A percentile compares a stretch with the other conserved stretches of the same genome.
phyloP scores from a whole-genome alignment of 2,329 filamentous ascomycete genomes.

The Harringtonia aguacate region DNA sequence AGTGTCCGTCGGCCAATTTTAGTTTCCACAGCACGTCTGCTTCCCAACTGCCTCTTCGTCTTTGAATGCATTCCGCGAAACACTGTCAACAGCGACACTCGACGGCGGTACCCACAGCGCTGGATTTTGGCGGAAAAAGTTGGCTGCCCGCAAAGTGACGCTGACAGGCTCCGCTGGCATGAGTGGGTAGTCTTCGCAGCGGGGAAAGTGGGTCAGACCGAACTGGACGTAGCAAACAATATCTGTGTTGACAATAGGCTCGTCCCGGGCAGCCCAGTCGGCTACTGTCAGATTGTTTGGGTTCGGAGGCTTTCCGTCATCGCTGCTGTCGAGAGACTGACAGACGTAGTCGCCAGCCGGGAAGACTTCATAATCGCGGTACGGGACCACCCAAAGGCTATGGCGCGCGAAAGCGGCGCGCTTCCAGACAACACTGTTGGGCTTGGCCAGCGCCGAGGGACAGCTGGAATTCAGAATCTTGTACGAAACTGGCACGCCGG shows the following conservation, averaged over 20 bases:
- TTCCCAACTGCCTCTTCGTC: no score
- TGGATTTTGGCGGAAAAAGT: no score
- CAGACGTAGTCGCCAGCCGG: slow-evolving; percentile 81
- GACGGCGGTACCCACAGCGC: no score
- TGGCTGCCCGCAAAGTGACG: no score
- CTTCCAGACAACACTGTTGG: slow-evolving; percentile 77
- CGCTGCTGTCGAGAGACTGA: no score
- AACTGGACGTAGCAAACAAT: slow-evolving; percentile 49
- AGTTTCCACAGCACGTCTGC: no score
- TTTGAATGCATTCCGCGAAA: no score
- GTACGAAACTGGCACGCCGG: slow-evolving; percentile 73
- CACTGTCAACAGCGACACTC: no score
- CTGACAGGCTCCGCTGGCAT: no score
- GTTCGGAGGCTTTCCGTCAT: slow-evolving; percentile 56
- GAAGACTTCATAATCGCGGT: slow-evolving; percentile 71
- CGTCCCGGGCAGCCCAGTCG: slow-evolving; percentile 49
- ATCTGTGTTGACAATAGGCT: slow-evolving; percentile 30
- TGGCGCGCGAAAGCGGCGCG: slow-evolving; percentile 83
- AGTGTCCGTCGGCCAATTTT: no score
- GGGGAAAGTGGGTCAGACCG: no score
- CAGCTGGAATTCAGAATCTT: slow-evolving; percentile 85
- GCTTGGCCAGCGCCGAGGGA: slow-evolving; percentile 66
- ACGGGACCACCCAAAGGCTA: slow-evolving; percentile 79
- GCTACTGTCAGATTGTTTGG: slow-evolving; percentile 52
- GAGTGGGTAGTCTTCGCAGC: no score